Conservation (phyloP, 768 basidiomycete genomes). For the Psilocybe subaeruginosa region DNA sequence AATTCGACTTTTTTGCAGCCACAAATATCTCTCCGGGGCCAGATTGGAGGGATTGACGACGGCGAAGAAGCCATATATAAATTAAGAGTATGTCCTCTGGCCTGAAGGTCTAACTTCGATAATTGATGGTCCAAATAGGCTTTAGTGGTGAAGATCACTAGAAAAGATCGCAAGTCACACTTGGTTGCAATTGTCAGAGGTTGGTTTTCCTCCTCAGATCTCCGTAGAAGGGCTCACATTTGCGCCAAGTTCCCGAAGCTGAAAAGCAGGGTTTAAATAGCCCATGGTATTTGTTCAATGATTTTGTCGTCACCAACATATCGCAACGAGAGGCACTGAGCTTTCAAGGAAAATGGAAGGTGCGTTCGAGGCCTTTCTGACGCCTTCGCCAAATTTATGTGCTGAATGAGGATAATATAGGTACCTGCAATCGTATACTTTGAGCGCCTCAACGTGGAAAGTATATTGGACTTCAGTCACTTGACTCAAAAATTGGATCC, state of each 20-base stretch:
- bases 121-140: conserved; percentile 48
- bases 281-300: conserved; percentile 96
- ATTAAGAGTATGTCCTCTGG: conserved; percentile 58
- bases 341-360: conserved; percentile 94
- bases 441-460: conserved; percentile 68
- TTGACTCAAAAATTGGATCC: conserved; percentile 73
- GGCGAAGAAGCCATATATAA: conserved; percentile 62
- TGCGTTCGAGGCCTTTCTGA: conserved; percentile 28
- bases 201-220: conserved; percentile 29
- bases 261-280: conserved; percentile 48
- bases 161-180: conserved; percentile 76
- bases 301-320: conserved; percentile 88
- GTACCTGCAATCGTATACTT: conserved; percentile 90
- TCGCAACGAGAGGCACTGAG: conserved; percentile 86
- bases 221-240: neutral
- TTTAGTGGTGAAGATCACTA: conserved; percentile 77
- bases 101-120: neutral
- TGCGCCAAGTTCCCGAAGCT: conserved; percentile 65
- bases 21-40: conserved; percentile 57
- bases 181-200: conserved; percentile 89
- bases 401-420: conserved; percentile 38
- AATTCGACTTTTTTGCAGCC: conserved; percentile 64
- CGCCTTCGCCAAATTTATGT: neutral
- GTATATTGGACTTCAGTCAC: conserved; percentile 60
- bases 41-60: conserved; percentile 62